phyloP scores from a whole-genome alignment of 176 grass and related monocot genomes.

The Avena insularis region DNA sequence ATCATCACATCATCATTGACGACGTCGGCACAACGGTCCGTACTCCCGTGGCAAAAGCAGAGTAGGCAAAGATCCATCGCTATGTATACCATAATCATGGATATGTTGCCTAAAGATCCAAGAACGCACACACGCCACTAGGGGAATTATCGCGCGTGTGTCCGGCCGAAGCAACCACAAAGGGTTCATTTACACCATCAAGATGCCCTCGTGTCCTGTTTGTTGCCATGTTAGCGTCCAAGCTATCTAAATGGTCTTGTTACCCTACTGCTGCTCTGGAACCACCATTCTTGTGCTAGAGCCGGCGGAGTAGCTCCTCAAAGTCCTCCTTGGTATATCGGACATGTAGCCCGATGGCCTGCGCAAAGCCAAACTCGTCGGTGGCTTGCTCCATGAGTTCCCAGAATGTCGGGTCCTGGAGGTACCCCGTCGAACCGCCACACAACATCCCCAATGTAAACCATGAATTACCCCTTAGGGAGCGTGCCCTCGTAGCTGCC shows the following conservation, averaged over 20 bases:
- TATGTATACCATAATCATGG: too few relatives aligned
- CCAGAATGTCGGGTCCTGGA: slow-evolving; percentile 54
- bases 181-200: too few relatives aligned
- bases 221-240: too few relatives aligned
- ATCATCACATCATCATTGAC: too few relatives aligned
- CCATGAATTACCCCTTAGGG: slow-evolving; percentile 67
- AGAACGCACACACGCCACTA: too few relatives aligned
- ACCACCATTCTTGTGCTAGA: slow-evolving; percentile 26
- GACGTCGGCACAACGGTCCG: too few relatives aligned
- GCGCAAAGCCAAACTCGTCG: slow-evolving; percentile 76
- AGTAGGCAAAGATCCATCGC: too few relatives aligned
- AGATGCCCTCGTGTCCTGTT: too few relatives aligned
- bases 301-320: slow-evolving; percentile 37
- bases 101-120: too few relatives aligned
- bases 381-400: slow-evolving; percentile 65
- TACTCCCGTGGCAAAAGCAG: too few relatives aligned
- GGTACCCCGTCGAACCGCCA: slow-evolving; percentile 60
- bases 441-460: slow-evolving; percentile 59
- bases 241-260: slow-evolving; percentile 26
- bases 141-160: too few relatives aligned
- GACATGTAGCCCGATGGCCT: slow-evolving; percentile 54
- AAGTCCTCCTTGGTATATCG: slow-evolving; percentile 62
- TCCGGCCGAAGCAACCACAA: too few relatives aligned
- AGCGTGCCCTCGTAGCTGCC: background rate
- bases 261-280: slow-evolving; percentile 14